Evolutionary conservation across 352 stramenopile genomes (phyloP).

Genomic region (Phytophthora ramorum): DNA sequence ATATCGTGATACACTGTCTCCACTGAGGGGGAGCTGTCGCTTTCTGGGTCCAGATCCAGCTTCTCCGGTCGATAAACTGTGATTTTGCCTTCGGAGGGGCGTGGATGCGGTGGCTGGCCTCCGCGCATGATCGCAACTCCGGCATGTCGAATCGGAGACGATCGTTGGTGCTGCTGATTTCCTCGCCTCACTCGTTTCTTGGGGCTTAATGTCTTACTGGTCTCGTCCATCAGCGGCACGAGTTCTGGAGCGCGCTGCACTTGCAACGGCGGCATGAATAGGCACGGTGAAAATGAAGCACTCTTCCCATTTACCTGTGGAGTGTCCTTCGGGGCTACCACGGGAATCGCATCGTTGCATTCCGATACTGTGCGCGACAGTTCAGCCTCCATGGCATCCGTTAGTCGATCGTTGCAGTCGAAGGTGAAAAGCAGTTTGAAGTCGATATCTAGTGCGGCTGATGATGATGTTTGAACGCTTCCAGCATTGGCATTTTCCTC

Average conservation of each 20-base stretch:
- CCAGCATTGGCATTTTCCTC: constrained; percentile 28
- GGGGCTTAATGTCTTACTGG: constrained; percentile 9
- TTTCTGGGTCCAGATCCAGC: constrained; percentile 25
- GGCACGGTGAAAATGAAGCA: constrained; percentile 22
- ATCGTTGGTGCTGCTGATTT: constrained; percentile 13
- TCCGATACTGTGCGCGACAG: constrained; percentile 10
- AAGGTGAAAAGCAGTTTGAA: constrained; percentile 57
- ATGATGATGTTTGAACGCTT: constrained; percentile 11
- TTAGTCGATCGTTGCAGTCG: constrained; percentile 29
- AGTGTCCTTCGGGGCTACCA: constrained; percentile 10
- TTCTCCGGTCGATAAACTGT: constrained; percentile 42
- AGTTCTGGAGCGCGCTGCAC: constrained; percentile 13
- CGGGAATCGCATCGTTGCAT: constrained; percentile 16
- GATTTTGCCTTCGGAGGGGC: constrained; percentile 35
- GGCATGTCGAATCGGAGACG: constrained; percentile 30
- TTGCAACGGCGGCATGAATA: constrained; percentile 39
- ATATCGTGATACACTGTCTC: constrained; percentile 36
- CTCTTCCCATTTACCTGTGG: constrained; percentile 1
- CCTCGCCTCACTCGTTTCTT: constrained; percentile 13
- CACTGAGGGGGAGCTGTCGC: constrained; percentile 11
- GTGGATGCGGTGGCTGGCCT: constrained; percentile 8
- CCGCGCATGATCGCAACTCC: constrained; percentile 24
- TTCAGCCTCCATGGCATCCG: constrained; percentile 26
- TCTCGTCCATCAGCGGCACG: background rate
- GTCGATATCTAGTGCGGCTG: constrained; percentile 40